Conservation (phyloP, 2,329 filamentous ascomycete genomes). For the Zasmidium angulare region DNA sequence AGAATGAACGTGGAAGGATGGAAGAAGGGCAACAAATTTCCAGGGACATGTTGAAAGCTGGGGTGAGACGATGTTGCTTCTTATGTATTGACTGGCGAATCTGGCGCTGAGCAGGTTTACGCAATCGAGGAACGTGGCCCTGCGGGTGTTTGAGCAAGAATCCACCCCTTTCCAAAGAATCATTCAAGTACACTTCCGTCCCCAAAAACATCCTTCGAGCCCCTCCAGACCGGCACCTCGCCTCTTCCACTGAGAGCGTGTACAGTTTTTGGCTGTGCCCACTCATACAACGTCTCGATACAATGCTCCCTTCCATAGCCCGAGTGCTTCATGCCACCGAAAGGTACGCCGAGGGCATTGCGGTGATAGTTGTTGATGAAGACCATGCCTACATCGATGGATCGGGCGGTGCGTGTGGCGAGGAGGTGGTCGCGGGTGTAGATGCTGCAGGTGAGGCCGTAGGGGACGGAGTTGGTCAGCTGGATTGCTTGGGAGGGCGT, state of each 20-base stretch:
- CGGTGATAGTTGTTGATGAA: slow-evolving; percentile 18
- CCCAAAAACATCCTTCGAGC: slow-evolving; percentile 1
- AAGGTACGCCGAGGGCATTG: slow-evolving; percentile 10
- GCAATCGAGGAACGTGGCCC: neutral
- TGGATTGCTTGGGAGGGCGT: slow-evolving; percentile 67
- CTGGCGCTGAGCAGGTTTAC: neutral
- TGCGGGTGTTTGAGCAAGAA: neutral
- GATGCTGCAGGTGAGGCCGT: slow-evolving; percentile 67
- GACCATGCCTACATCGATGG: slow-evolving; percentile 44
- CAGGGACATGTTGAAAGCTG: too few relatives aligned
- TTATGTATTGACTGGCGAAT: too few relatives aligned
- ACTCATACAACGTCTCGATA: slow-evolving; percentile 6
- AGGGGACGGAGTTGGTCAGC: slow-evolving; percentile 78
- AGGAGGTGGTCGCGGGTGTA: slow-evolving; percentile 72
- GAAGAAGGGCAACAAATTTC: neutral
- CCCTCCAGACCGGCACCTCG: slow-evolving; percentile 5
- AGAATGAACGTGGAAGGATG: neutral
- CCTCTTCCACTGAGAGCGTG: neutral
- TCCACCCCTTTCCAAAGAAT: neutral
- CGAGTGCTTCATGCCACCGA: slow-evolving; percentile 14
- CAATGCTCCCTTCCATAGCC: slow-evolving; percentile 16
- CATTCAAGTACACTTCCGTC: neutral
- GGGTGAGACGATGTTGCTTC: too few relatives aligned
- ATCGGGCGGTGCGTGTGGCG: slow-evolving; percentile 67
- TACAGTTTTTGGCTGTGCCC: slow-evolving; percentile 2